Conservation (phyloP, 163 green algal species). For the Scenedesmus sp. region DNA sequence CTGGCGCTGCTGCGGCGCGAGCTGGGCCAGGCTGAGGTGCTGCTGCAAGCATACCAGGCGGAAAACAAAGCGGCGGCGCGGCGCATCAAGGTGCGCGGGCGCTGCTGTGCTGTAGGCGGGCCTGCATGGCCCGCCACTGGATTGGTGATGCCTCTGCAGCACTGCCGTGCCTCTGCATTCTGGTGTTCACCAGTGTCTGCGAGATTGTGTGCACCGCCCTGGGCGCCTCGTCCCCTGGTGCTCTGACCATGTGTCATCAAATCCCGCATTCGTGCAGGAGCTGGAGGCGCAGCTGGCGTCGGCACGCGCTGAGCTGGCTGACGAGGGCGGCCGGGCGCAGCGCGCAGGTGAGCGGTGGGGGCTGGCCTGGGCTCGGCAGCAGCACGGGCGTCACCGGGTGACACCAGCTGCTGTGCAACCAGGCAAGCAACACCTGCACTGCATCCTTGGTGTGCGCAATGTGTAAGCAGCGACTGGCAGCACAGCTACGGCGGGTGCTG, state of each 20-base stretch:
- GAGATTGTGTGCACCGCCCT: too few species aligned
- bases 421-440: neutral
- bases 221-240: neutral
- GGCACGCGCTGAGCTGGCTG: neutral
- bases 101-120: neutral
- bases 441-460: too few species aligned
- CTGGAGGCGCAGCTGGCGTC: constrained; percentile 30
- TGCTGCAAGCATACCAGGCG: constrained; percentile 19
- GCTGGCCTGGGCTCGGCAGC: too few species aligned
- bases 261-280: too few species aligned
- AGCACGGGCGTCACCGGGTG: neutral
- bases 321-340: constrained; percentile 29
- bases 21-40: constrained; percentile 29
- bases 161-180: neutral
- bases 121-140: too few species aligned
- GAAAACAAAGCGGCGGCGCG: constrained; percentile 31
- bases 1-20: constrained; percentile 32
- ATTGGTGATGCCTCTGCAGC: too few species aligned
- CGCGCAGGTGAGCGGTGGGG: constrained; percentile 26
- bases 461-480: too few species aligned
- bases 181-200: neutral
- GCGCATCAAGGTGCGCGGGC: constrained; percentile 16
- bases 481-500: too few species aligned
- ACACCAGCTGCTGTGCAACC: neutral
- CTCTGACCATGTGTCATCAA: too few species aligned